Percentiles rank a stretch among this genome's conserved stretches.
phyloP scores from a whole-genome alignment of 176 grass and related monocot genomes.

The Ensete ventricosum region DNA sequence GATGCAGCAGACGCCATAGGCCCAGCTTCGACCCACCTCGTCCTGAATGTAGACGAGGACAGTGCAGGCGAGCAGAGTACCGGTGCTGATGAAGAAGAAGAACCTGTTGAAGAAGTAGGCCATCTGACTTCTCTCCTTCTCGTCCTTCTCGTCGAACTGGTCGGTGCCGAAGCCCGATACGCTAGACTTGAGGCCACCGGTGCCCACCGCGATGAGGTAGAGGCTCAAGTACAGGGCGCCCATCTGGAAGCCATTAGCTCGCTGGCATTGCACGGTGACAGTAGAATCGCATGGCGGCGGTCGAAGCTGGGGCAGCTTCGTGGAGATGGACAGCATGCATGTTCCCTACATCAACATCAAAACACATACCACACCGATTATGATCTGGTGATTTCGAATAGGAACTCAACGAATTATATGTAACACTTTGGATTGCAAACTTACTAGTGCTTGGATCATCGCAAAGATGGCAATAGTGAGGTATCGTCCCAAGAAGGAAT shows the following conservation, averaged over 20 bases:
- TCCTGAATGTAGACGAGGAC: slow-evolving; percentile 82
- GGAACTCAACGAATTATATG: neutral
- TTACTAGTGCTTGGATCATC: slow-evolving; percentile 52
- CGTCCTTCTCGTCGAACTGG: slow-evolving; percentile 77
- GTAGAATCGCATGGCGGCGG: slow-evolving; percentile 39
- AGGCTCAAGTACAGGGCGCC: slow-evolving; percentile 59
- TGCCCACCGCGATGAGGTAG: slow-evolving; percentile 66
- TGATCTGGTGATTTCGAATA: neutral
- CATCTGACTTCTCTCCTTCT: slow-evolving; percentile 51
- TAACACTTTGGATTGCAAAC: neutral
- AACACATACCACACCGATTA: no score
- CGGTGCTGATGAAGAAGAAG: slow-evolving; percentile 69
- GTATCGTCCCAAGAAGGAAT: slow-evolving; percentile 82
- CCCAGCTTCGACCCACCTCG: slow-evolving; percentile 70
- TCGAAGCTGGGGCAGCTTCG: slow-evolving; percentile 44
- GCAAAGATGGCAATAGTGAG: slow-evolving; percentile 83
- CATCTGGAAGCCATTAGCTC: slow-evolving; percentile 49
- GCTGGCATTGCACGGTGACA: slow-evolving; percentile 24
- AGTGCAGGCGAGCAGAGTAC: slow-evolving; percentile 63
- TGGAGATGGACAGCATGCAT: slow-evolving; percentile 42
- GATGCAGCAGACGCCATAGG: slow-evolving; percentile 62
- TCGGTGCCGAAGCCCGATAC: slow-evolving; percentile 80
- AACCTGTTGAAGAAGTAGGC: slow-evolving; percentile 73
- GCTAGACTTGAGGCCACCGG: slow-evolving; percentile 76
- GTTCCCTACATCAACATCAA: slow-evolving; percentile 37